These are phyloP conservation scores for Barnettozyma pratensis DNA, from an alignment of 805 yeast species.

Conservation along the genomic window DNA sequence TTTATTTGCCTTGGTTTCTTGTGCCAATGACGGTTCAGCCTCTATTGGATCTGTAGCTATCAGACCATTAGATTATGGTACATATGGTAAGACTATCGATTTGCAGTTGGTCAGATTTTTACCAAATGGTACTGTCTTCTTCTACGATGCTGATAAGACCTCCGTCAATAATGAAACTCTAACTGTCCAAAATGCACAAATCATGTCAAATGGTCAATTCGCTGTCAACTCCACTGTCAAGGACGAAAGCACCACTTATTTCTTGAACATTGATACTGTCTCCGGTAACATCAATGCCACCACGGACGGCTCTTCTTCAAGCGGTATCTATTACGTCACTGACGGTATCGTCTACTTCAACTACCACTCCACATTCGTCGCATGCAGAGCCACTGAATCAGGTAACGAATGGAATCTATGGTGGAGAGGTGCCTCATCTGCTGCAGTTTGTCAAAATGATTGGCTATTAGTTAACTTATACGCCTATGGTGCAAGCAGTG, in stretches of 20 bases:
- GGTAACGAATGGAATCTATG: slow-evolving; percentile 11
- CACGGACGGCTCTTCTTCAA: slow-evolving; percentile 3
- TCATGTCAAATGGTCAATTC: slow-evolving; percentile 13
- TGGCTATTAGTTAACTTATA: slow-evolving; percentile 18
- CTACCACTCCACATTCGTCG: slow-evolving; percentile 19
- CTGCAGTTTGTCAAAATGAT: slow-evolving; percentile 14
- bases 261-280: slow-evolving; percentile 7
- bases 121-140: slow-evolving; percentile 12
- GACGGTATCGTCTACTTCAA: slow-evolving; percentile 11
- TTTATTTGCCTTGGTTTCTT: not conserved
- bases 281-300: slow-evolving; percentile 13
- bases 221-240: slow-evolving; percentile 6
- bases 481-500: slow-evolving; percentile 8
- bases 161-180: slow-evolving; percentile 2
- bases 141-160: slow-evolving; percentile 9
- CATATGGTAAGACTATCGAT: slow-evolving; percentile 16
- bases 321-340: slow-evolving; percentile 16
- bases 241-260: slow-evolving; percentile 2
- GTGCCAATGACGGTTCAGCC: not conserved
- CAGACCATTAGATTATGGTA: slow-evolving; percentile 16
- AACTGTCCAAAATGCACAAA: slow-evolving; percentile 9
- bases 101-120: slow-evolving; percentile 12
- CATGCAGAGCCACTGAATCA: slow-evolving; percentile 13
- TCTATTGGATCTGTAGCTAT: slow-evolving; percentile 16
- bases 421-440: slow-evolving; percentile 23